Percentiles rank a stretch among this genome's conserved stretches.
Evolutionary conservation across 371 early-diverging fungal species (phyloP).

Genomic region (Mortierella sp.): DNA sequence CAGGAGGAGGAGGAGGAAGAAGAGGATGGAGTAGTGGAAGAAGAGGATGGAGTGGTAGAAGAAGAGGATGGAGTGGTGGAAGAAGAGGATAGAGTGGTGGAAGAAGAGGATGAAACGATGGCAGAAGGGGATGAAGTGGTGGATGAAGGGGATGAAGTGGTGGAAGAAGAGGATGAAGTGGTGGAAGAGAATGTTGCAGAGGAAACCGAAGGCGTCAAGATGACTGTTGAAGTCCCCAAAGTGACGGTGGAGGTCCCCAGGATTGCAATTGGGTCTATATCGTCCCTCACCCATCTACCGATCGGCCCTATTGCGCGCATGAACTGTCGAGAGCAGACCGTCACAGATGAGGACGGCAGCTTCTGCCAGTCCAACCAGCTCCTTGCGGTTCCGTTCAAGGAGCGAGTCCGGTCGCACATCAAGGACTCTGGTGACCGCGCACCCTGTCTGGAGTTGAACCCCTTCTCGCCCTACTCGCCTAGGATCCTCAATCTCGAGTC

Average conservation of each 20-base stretch:
- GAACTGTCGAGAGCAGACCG: conserved; percentile 34
- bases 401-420: conserved; percentile 16
- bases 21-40: no score
- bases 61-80: no score
- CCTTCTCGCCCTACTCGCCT: conserved; percentile 46
- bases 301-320: conserved; percentile 46
- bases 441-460: conserved; percentile 33
- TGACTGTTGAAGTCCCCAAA: neutral
- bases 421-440: conserved; percentile 6
- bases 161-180: neutral
- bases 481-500: conserved; percentile 16
- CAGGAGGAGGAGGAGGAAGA: neutral
- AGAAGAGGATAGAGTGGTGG: no score
- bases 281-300: conserved; percentile 9
- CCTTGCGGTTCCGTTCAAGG: conserved; percentile 15
- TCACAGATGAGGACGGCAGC: neutral
- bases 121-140: no score
- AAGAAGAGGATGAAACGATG: no score
- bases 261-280: neutral
- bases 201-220: neutral
- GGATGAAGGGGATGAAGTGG: no score
- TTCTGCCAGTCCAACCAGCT: conserved; percentile 9
- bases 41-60: no score
- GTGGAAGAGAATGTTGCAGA: neutral
- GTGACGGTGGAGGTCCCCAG: neutral